These are phyloP conservation scores for Psidium friedrichsthalianum DNA, from an alignment of 345 rosid species.

Conservation along the genomic window DNA sequence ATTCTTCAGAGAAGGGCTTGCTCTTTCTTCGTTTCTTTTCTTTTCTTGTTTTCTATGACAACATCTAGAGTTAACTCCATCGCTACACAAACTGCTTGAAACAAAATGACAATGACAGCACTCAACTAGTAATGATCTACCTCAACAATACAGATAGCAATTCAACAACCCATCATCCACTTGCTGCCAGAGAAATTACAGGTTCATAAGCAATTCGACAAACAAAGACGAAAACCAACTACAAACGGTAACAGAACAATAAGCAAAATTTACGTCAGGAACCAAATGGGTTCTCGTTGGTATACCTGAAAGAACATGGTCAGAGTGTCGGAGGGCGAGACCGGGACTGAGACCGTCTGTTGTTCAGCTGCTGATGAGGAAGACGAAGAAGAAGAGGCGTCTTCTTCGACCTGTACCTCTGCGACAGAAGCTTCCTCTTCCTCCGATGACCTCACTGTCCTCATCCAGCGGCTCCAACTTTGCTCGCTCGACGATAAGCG, in stretches of 20 bases:
- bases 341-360: constrained; percentile 64
- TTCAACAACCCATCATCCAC: background rate
- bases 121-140: background rate
- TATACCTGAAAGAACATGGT: constrained; percentile 75
- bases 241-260: background rate
- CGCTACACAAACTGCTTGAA: background rate
- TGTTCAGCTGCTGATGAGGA: background rate
- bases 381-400: background rate
- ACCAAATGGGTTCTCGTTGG: background rate
- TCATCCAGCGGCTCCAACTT: background rate
- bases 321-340: constrained; percentile 86
- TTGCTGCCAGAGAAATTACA: background rate
- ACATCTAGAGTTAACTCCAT: background rate
- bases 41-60: background rate
- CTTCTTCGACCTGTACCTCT: background rate
- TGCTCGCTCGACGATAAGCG: background rate
- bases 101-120: background rate
- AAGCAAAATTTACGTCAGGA: background rate
- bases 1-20: background rate
- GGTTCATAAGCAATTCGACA: background rate
- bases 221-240: background rate
- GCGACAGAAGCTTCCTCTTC: constrained; percentile 39
- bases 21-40: background rate
- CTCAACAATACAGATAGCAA: background rate
- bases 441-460: constrained; percentile 31